Base-by-base conservation (phyloP, 2,329 filamentous ascomycete genomes). In the Cercospora sp. region DNA sequence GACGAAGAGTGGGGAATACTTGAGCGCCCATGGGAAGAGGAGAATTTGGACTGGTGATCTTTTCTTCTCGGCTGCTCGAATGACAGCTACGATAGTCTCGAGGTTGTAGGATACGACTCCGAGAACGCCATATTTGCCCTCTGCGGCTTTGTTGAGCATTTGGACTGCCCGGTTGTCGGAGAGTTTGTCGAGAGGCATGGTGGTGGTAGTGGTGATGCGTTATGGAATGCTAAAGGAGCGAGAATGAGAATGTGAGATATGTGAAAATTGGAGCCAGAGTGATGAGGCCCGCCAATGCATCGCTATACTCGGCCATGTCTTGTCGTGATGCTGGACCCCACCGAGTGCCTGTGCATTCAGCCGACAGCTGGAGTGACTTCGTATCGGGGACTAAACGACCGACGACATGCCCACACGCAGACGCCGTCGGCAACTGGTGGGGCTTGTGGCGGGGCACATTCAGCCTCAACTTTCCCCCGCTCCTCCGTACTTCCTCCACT, bases 1-100 rank as follows among this genome's bases (percentile, higher is more conserved):
- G 30, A 84, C 75, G 64, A 84, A 79, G 18, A 82, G 76, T 64
- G 85, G 84, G 3, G 88, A 88, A 80, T 90, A 91, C 70, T 88
- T 81, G 63, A 91, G 84, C 0, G 90, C 89, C 90, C 90, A 92
- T 20, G 90, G 90, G 79, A 92, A 92, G 72, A 92, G 86, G 28
- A 90, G 87, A 73, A 92, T 87, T 82, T 92, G 91, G 68, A 89
- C 85, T 0, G 90, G 89, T 0, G 89, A 89, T 58, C 82, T 82
- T 69, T 89, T 89, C 28, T 85, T 84, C 79, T 91, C 89, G 68
- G 90, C 90, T 8, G 90, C 90, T 72, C 85, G 85, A 58, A 91
- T 87, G 3, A 87, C 88, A 1, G 88, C 89, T 28, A 91, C 82
- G 71, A 93, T 89, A 59, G 87, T 87, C 80, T 92, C 90, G 67